A percentile compares a stretch with the other conserved stretches of the same genome.
Conservation (phyloP, 2,329 filamentous ascomycete genomes). For the Reticulascus tulasneorum region DNA sequence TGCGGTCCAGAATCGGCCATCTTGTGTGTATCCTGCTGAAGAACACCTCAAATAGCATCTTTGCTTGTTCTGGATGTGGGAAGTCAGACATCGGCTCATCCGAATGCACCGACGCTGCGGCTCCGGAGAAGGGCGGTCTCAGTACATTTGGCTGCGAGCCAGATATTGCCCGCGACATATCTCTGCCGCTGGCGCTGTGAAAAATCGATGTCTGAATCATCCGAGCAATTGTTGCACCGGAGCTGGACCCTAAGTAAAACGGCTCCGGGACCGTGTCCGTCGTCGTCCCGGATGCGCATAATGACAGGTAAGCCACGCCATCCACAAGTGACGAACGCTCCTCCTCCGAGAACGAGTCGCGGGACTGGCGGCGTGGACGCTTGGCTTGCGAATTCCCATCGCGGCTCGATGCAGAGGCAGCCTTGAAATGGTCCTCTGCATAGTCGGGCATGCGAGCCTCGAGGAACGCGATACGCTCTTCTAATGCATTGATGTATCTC, state of each 20-base stretch:
- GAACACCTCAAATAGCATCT: slow-evolving; percentile 19
- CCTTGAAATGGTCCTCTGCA: slow-evolving; percentile 20
- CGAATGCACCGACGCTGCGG: background rate
- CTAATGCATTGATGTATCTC: slow-evolving; percentile 22
- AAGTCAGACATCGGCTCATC: slow-evolving; percentile 14
- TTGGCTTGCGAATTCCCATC: background rate
- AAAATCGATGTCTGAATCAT: slow-evolving; percentile 23
- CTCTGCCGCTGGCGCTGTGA: slow-evolving; percentile 8
- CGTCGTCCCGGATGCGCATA: slow-evolving; percentile 20
- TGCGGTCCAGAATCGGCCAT: slow-evolving; percentile 21
- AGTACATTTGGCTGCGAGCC: background rate
- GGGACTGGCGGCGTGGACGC: background rate
- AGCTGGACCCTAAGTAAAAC: slow-evolving; percentile 22
- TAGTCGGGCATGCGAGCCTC: slow-evolving; percentile 21
- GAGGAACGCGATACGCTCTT: slow-evolving; percentile 24
- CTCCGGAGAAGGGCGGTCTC: background rate
- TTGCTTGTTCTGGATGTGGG: slow-evolving; percentile 12
- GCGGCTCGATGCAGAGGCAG: background rate
- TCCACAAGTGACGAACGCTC: slow-evolving; percentile 18
- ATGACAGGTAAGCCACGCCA: slow-evolving; percentile 20
- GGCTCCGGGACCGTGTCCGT: slow-evolving; percentile 19
- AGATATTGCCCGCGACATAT: slow-evolving; percentile 3
- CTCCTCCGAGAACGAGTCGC: slow-evolving; percentile 14
- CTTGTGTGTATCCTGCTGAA: slow-evolving; percentile 21
- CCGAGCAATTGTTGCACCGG: slow-evolving; percentile 20